Evolutionary conservation across 345 rosid genomes (phyloP).

Genomic region (Hibiscus trionum): DNA sequence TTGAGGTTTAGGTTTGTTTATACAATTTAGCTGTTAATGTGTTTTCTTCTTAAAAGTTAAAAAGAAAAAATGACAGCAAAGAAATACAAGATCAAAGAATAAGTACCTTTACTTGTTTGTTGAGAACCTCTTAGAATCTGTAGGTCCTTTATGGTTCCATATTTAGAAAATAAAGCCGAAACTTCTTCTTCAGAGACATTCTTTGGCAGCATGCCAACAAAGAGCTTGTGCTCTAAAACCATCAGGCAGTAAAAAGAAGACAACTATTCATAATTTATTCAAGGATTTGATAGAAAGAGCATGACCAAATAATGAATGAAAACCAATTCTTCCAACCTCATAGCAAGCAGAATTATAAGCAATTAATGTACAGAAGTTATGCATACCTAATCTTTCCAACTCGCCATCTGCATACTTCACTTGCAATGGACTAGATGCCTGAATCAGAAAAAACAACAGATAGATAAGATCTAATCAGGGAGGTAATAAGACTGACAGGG

Average conservation of each 20-base stretch:
- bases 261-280: not conserved
- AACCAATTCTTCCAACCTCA: slow-evolving; percentile 2
- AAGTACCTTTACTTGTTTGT: slow-evolving; percentile 90
- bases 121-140: slow-evolving; percentile 94
- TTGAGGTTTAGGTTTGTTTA: slow-evolving; percentile 7
- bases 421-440: slow-evolving; percentile 99
- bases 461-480: slow-evolving; percentile 14
- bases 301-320: slow-evolving; percentile 2
- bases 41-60: not conserved
- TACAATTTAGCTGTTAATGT: not conserved
- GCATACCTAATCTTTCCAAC: slow-evolving; percentile 90
- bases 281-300: not conserved
- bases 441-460: slow-evolving; percentile 20
- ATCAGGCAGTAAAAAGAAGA: slow-evolving; percentile 4
- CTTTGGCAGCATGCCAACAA: slow-evolving; percentile 98
- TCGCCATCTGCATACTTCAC: slow-evolving; percentile 99
- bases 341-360: slow-evolving; percentile 17
- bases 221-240: slow-evolving; percentile 88
- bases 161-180: slow-evolving; percentile 57
- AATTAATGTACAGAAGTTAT: slow-evolving; percentile 12
- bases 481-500: slow-evolving; percentile 5
- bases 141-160: slow-evolving; percentile 75
- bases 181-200: slow-evolving; percentile 81
- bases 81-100: slow-evolving; percentile 5
- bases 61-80: not conserved